These are phyloP conservation scores for Acacia crassicarpa DNA, from an alignment of 306 rosid genomes.

Conservation along the genomic window DNA sequence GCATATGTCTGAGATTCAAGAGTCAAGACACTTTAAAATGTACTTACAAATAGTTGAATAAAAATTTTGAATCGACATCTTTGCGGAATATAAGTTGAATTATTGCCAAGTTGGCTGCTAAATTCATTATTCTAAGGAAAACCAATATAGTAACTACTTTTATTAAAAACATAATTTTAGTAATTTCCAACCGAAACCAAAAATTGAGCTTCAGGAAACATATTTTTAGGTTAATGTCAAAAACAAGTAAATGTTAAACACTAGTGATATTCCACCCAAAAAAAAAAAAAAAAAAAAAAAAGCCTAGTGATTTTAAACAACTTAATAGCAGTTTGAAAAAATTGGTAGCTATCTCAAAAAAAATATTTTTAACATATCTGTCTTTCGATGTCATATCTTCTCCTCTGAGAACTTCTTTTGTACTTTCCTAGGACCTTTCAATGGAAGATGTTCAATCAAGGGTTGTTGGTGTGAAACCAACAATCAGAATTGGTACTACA, in stretches of 20 bases:
- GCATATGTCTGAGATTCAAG: background rate
- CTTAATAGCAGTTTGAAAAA: background rate
- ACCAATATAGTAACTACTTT: background rate
- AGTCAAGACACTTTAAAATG: background rate
- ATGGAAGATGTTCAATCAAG: background rate
- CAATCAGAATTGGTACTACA: slow-evolving; percentile 17
- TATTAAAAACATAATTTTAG: background rate
- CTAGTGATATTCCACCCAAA: background rate
- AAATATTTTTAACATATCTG: background rate
- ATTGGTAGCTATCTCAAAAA: background rate
- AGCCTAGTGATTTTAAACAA: background rate
- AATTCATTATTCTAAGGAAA: too few relatives aligned
- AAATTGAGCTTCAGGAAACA: background rate
- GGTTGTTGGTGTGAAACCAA: background rate
- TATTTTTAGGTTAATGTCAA: background rate
- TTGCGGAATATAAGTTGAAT: background rate
- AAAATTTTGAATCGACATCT: background rate
- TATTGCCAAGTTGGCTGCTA: background rate
- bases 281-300: too few relatives aligned
- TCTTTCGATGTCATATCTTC: background rate
- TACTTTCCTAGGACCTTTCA: background rate
- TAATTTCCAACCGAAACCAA: background rate
- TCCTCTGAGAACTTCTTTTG: background rate
- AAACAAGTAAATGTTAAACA: background rate
- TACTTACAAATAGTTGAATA: background rate